These are phyloP conservation scores for Colletotrichum salicis DNA, from an alignment of 2,329 filamentous ascomycete species.

Conservation along the genomic window DNA sequence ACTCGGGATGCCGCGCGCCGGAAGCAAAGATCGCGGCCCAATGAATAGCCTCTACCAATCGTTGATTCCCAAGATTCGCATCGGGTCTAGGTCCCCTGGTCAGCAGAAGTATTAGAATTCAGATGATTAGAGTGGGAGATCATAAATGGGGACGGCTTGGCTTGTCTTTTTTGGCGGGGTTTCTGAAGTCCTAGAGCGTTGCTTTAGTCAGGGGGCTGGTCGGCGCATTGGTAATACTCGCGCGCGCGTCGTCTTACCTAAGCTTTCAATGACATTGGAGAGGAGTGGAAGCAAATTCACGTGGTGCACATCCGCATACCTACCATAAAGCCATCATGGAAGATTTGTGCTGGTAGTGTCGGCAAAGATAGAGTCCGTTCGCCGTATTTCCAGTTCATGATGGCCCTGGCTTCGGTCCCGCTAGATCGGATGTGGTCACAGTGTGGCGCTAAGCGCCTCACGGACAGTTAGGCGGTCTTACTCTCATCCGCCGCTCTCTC, in stretches of 20 bases:
- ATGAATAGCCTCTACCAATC: background rate
- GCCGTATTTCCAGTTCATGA: background rate
- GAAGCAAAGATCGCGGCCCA: background rate
- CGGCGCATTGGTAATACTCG: constrained; percentile 29
- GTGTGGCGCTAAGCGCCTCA: constrained; percentile 25
- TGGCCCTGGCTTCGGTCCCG: background rate
- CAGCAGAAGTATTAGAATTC: background rate
- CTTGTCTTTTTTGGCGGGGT: background rate
- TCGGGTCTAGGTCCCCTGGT: background rate
- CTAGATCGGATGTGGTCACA: constrained; percentile 1
- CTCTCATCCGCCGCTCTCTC: background rate
- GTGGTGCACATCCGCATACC: background rate
- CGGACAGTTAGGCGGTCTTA: background rate
- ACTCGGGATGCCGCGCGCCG: background rate
- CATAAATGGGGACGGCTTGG: background rate
- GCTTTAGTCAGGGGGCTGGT: constrained; percentile 17
- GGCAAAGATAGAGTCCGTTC: constrained; percentile 15
- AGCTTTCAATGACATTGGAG: background rate
- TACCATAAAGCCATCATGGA: background rate
- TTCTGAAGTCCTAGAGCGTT: background rate
- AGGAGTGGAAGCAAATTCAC: background rate
- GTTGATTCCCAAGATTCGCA: background rate
- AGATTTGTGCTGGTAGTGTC: background rate
- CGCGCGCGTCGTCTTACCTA: constrained; percentile 2
- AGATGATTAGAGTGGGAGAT: background rate